Base-by-base conservation (phyloP, 2,329 filamentous ascomycete species). In the Aspergillus cejpii region DNA sequence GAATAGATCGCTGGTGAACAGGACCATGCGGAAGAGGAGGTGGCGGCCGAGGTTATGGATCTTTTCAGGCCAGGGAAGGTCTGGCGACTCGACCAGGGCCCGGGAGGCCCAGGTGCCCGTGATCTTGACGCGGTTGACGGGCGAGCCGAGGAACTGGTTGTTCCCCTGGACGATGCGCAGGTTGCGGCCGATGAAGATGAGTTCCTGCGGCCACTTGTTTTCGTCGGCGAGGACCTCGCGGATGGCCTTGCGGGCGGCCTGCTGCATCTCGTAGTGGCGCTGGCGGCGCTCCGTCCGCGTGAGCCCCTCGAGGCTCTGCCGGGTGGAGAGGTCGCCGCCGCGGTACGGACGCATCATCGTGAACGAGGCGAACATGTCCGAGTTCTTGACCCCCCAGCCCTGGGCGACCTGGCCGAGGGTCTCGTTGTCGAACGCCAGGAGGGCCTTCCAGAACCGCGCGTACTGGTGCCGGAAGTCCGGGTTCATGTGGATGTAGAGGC, bases 91-190 rank as follows among this genome's bases (percentile, higher is more conserved):
- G 19, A 84, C 84, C n/a, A 97, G 71, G 42, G 87, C 89, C 17
- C 86, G 75, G 48, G 81, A 87, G 1, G 91, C 91, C 91, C 91
- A 97, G 46, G 81, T 76, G 17, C 90, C 90, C 51, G 92, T 96
- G 64, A 94, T 89, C 71, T 96, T 96, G 66, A 97, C 81, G 1
- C 92, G 76, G 66, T 95, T 90, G 34, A 95, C 88, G 0, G 90
- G 90, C 0, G 83, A 87, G 17, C 89, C 89, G 41, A 95, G 77
- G 67, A 85, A 91, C 62, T 94, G 88, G 64, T 95, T 94, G 67
- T 94, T 94, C 5, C 84, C 87, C 67, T 95, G 89, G 2, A 95
- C 89, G 58, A 96, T 95, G 42, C 90, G 81, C 74, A 95, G 80
- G 65, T 94, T 95, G 29, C 90, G 80, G 1, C 87, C 88, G 56